Base-by-base conservation (phyloP, 2,329 filamentous ascomycete genomes). In the Colletotrichum musicola region DNA sequence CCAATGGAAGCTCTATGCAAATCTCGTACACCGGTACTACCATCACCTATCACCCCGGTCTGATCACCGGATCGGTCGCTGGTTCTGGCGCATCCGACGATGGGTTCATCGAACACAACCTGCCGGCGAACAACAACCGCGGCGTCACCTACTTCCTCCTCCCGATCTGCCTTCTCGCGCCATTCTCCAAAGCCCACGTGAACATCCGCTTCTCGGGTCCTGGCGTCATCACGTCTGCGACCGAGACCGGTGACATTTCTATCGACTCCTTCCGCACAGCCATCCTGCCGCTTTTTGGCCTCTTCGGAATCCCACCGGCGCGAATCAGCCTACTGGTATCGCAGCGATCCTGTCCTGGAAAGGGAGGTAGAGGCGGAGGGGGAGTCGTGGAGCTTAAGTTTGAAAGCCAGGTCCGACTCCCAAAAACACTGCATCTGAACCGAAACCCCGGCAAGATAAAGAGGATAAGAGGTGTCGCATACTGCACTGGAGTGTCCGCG, bases 1-100 rank as follows among this genome's bases (percentile, higher is more conserved):
- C 96, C 76, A 99, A 99, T 85, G 96, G 96, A 81, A 93, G 93
- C 66, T 90, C 92, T 64, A 94, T 98, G 82, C 95, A 98, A 76
- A 97, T 99, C 74, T 97, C 94, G 12, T 96, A 97, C 82, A 98
- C 94, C 1, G 96, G 96, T 77, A 98, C 96, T 0, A 95, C 94
- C 1, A 88, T 99, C 64, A 91, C 95, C 44, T 99, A 97, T 82
- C 92, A 93, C 72, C 96, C 96, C 0, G 96, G 96, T 42, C 85
- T 99, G 47, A 97, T 99, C 75, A 96, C 94, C 0, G 96, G 96
- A 70, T 92, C 91, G 54, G 89, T 92, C 25, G 86, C 92, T 20
- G 94, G 93, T 18, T 87, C 91, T 57, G 93, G 93, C 74, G 91
- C 93, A 44, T 84, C 82, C 16, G 81, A 88, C 54, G 88, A 90